Evolutionary conservation across 352 stramenopile species (phyloP), one percentile per base, ranked within the genome.

Genomic region (Peronospora belbahrii): DNA sequence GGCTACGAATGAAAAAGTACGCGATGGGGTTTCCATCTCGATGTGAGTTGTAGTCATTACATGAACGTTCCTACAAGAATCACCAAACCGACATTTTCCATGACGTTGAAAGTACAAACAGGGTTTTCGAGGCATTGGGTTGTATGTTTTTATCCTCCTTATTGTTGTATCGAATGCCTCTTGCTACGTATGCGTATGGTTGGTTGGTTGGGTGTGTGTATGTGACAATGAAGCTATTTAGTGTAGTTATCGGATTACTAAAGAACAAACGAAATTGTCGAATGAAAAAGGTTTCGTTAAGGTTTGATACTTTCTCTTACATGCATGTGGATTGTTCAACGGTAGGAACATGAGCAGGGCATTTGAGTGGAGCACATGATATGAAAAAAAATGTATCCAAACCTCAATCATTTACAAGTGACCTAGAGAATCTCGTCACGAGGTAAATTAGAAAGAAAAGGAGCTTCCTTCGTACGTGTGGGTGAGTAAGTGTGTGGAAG

Each of bases 21-120:
- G 6, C 10, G 19, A 15, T 7, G 3, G 5, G 23, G 23, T 27
- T 7, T 27, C 7, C 23, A 14, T 14, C 0, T 6, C 8, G 27
- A n/a, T 14, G 27, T 10, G 11, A n/a, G 27, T 14, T 31, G 3
- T 3, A 31, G 7, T 4, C 6, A 11, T 31, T 1, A 10, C 9
- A 33, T 69, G 55, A 14, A 33, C 8, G 22, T 45, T 65, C 17
- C 32, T 58, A 28, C 59, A 69, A 3, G 50, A 56, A 17, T 28
- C 38, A 9, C 59, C 59, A 13, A 52, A 69, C 15, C 43, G 51
- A 43, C 59, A 69, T 24, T 30, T 52, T 1, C 55, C 50, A 42
- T 24, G 27, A 17, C 38, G 35, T 35, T 68, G 40, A 33, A 65
- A 69, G 20, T 40, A 24, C 19, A 59, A 69, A 27, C 59, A 69